These are phyloP conservation scores for Russula foetens DNA, from an alignment of 768 basidiomycete genomes.

Conservation along the genomic window DNA sequence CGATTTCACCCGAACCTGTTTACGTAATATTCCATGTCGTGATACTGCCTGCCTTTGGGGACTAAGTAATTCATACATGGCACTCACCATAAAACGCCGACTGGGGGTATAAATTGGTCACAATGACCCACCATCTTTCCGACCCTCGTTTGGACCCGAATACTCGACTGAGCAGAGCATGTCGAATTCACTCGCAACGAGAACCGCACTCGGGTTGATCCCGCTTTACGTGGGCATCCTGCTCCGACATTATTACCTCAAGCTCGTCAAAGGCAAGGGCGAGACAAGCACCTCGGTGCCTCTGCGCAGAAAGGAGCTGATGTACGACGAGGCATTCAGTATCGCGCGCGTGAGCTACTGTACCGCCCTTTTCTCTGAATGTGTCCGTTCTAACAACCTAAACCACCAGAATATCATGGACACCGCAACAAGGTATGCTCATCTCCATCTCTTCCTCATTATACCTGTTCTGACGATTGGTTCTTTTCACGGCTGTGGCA, in stretches of 20 bases:
- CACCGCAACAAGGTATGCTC: slow-evolving; percentile 53
- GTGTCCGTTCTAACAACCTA: neutral
- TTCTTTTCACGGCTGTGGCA: neutral
- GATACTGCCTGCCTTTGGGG: too few relatives aligned
- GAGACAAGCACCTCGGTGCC: neutral
- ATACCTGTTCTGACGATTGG: neutral
- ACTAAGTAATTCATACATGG: too few relatives aligned
- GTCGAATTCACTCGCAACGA: slow-evolving; percentile 47
- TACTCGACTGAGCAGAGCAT: too few relatives aligned
- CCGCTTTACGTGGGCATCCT: slow-evolving; percentile 69
- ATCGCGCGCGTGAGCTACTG: slow-evolving; percentile 48
- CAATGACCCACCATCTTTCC: too few relatives aligned
- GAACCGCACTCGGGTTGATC: slow-evolving; percentile 55
- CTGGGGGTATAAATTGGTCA: too few relatives aligned
- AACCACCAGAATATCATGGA: slow-evolving; percentile 56
- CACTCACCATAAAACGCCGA: too few relatives aligned
- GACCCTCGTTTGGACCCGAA: too few relatives aligned
- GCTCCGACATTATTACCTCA: slow-evolving; percentile 75
- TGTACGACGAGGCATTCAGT: slow-evolving; percentile 75
- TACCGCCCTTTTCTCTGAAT: slow-evolving; percentile 12
- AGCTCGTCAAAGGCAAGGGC: slow-evolving; percentile 26
- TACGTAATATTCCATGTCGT: too few relatives aligned
- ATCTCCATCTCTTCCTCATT: neutral
- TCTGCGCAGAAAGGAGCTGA: slow-evolving; percentile 61
- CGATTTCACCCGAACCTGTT: too few relatives aligned